Percentiles rank a stretch among this genome's conserved stretches.
These are phyloP conservation scores for Fusarium globosum DNA, from an alignment of 2,329 filamentous ascomycete species.

Conservation along the genomic window DNA sequence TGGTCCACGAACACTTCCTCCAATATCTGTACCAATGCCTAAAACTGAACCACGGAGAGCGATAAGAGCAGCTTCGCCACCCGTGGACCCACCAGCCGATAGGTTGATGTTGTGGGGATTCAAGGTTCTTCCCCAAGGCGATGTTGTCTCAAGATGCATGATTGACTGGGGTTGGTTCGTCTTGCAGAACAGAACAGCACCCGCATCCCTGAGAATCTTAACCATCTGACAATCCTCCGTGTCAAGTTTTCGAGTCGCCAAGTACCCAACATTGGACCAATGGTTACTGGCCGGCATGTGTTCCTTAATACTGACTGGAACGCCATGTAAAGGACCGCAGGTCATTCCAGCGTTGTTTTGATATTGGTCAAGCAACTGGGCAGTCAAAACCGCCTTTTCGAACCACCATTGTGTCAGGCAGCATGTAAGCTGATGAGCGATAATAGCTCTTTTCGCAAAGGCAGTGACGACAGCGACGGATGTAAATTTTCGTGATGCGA, in stretches of 20 bases:
- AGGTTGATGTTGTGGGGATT: constrained; percentile 70
- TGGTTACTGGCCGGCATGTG: constrained; percentile 67
- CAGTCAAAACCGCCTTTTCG: constrained; percentile 57
- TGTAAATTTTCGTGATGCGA: constrained; percentile 50
- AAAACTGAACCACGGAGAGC: constrained; percentile 53
- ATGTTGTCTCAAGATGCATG: constrained; percentile 66
- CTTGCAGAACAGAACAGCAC: constrained; percentile 59
- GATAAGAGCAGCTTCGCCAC: constrained; percentile 61
- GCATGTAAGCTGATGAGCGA: constrained; percentile 67
- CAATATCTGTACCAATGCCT: constrained; percentile 54
- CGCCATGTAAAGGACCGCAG: constrained; percentile 39
- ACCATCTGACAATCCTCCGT: constrained; percentile 66
- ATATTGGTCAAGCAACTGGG: constrained; percentile 55
- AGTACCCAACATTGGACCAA: constrained; percentile 63
- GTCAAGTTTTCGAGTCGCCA: constrained; percentile 58
- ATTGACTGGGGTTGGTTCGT: constrained; percentile 73
- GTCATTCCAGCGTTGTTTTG: constrained; percentile 49
- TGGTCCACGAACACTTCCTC: constrained; percentile 49
- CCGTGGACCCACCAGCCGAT: constrained; percentile 71
- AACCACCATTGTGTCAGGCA: constrained; percentile 66
- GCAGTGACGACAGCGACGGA: constrained; percentile 57
- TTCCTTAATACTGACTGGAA: constrained; percentile 53
- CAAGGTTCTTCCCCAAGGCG: constrained; percentile 67
- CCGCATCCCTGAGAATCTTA: constrained; percentile 64
- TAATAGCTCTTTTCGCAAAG: constrained; percentile 62